phyloP scores from a whole-genome alignment of 768 basidiomycete genomes.

The Podaxis mareebaensis region DNA sequence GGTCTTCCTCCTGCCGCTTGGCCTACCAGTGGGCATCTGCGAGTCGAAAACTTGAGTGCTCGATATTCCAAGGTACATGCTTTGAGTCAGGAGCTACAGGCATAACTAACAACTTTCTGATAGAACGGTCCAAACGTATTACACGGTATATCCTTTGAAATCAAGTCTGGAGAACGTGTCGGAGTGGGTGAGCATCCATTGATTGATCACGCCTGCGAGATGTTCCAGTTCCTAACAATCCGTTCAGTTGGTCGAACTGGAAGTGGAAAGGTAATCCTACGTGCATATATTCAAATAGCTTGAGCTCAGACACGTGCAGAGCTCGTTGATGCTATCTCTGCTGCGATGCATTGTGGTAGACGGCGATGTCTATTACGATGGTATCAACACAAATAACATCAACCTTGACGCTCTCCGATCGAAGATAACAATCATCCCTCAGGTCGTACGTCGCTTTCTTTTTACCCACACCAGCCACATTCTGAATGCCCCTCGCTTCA shows the following conservation, averaged over 20 bases:
- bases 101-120: neutral
- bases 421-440: conserved; percentile 58
- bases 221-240: neutral
- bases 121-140: conserved; percentile 45
- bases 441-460: conserved; percentile 19
- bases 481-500: conserved; percentile 12
- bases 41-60: conserved; percentile 53
- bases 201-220: neutral
- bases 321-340: conserved; percentile 42
- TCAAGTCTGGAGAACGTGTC: conserved; percentile 58
- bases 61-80: conserved; percentile 38
- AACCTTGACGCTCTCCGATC: conserved; percentile 57
- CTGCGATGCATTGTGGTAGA: conserved; percentile 54
- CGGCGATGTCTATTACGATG: conserved; percentile 55
- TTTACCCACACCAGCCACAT: too few species aligned
- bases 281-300: neutral
- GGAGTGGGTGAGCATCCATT: conserved; percentile 34
- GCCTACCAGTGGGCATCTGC: conserved; percentile 54
- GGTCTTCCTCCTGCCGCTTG: conserved; percentile 54
- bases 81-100: neutral
- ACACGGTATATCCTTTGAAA: conserved; percentile 48
- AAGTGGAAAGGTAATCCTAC: conserved; percentile 23
- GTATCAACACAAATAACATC: conserved; percentile 41
- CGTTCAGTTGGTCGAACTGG: conserved; percentile 26
- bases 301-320: conserved; percentile 15